Evolutionary conservation across 192 early-diverging fungal genomes (phyloP).

Genomic region (Backusella mclennaniae): DNA sequence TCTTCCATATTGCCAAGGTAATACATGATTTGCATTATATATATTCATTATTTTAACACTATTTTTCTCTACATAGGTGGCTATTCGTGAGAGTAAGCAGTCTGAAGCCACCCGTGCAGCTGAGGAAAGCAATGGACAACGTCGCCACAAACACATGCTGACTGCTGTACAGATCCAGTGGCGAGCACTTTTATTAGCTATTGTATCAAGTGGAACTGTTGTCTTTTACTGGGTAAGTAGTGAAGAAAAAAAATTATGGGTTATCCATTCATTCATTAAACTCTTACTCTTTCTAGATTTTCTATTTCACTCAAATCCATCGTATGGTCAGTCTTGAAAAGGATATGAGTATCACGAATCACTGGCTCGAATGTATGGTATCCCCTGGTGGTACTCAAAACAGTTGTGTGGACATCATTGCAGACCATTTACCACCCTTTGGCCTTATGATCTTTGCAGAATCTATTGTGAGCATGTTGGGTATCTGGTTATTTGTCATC

Average conservation of each 20-base stretch:
- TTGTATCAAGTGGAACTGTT: conserved; percentile 38
- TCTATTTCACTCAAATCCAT: conserved; percentile 46
- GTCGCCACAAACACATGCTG: conserved; percentile 46
- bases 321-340: conserved; percentile 23
- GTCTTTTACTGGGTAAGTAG: conserved; percentile 48
- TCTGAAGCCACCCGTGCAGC: conserved; percentile 12
- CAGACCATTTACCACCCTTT: conserved; percentile 41
- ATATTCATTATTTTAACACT: neutral
- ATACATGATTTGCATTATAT: neutral
- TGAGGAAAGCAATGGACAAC: conserved; percentile 1
- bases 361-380: conserved; percentile 42
- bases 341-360: conserved; percentile 12
- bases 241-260: neutral
- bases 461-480: conserved; percentile 40
- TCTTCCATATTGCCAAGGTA: conserved; percentile 50
- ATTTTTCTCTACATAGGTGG: conserved; percentile 9
- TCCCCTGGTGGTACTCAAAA: conserved; percentile 31
- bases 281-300: conserved; percentile 23
- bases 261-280: neutral
- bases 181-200: conserved; percentile 49
- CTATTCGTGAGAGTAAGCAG: conserved; percentile 25
- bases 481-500: conserved; percentile 43
- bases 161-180: conserved; percentile 53
- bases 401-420: conserved; percentile 32
- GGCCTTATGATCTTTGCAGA: conserved; percentile 48